A percentile compares a stretch with the other conserved stretches of the same genome.
Conservation (phyloP, 2,329 filamentous ascomycete species). For the Aspergillus arachidicola region DNA sequence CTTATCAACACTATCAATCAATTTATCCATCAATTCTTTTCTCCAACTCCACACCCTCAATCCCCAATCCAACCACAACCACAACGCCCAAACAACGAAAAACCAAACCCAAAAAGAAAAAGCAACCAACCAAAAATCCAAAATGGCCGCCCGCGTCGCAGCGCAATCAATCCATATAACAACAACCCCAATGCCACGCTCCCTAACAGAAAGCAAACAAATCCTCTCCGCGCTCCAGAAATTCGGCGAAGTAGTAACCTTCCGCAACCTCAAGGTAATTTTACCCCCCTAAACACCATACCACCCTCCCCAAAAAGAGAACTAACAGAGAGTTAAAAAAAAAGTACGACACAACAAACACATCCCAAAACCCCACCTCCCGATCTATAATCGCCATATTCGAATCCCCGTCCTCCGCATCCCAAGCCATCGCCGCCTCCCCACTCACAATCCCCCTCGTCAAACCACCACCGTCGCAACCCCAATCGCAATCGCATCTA, state of each 20-base stretch:
- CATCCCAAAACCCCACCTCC: slow-evolving; percentile 16
- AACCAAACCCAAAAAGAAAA: background rate
- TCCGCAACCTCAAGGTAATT: slow-evolving; percentile 39
- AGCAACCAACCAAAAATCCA: slow-evolving; percentile 13
- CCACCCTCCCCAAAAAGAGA: background rate
- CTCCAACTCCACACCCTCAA: slow-evolving; percentile 1
- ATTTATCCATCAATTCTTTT: too few relatives aligned
- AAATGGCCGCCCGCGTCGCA: slow-evolving; percentile 17
- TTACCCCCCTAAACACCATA: background rate
- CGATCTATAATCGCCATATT: slow-evolving; percentile 38
- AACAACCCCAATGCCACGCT: slow-evolving; percentile 30
- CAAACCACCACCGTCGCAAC: background rate
- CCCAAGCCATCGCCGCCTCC: slow-evolving; percentile 35
- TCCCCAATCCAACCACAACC: slow-evolving; percentile 11
- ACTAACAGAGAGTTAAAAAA: slow-evolving; percentile 1
- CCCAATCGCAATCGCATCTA: background rate
- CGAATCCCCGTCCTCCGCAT: slow-evolving; percentile 37
- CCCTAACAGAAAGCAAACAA: slow-evolving; percentile 36
- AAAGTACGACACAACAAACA: slow-evolving; percentile 36
- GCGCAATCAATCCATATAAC: slow-evolving; percentile 35
- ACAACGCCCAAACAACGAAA: slow-evolving; percentile 3
- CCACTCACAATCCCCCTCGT: slow-evolving; percentile 23
- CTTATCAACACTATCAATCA: too few relatives aligned
- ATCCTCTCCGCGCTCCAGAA: slow-evolving; percentile 42
- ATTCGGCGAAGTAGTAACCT: slow-evolving; percentile 45